Evolutionary conservation across 2,329 filamentous ascomycete species (phyloP), one percentile per base, ranked within the genome.

Genomic region (Thielaviopsis populi): DNA sequence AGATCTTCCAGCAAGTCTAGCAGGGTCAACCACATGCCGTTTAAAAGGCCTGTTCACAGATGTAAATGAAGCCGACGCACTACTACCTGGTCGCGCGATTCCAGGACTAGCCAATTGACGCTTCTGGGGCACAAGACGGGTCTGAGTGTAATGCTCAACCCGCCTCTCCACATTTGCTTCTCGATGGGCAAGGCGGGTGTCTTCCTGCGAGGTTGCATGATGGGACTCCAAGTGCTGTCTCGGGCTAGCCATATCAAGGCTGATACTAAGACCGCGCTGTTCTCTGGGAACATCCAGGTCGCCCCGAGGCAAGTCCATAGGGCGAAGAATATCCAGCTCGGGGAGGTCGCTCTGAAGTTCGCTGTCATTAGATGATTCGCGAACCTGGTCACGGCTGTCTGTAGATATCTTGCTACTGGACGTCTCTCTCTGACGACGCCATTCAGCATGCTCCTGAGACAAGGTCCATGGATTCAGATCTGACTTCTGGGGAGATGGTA

Each of bases 401-500:
- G 50, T n/a, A 30, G 50, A 30, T 27, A 33, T 10, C 17, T 8
- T n/a, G 24, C 24, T 13, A n/a, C 5, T 15, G 24, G 15, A 3
- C 17, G 5, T 17, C 42, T 30, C 17, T 24, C 19, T 48, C 27
- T 24, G 42, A n/a, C 4, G 17, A 37, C 37, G n/a, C 19, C 42
- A 15, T 37, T 48, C n/a, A 19, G 50, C 42, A 33, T 19, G 59
- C 27, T 43, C 17, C 43, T 61, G 59, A 24, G 59, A 61, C n/a
- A 61, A 11, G 8, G 59, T 61, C 59, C 59, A 61, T 61, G 59
- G 59, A 17, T 61, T 61, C 15, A 61, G 17, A 27, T 6, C 17
- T 1, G 42, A 37, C 1, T 37, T 22, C 59, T 19, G 15, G 19
- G 24, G 30, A 30, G 59, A 50, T 6, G 13, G 24, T 56, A n/a